A percentile compares a stretch with the other conserved stretches of the same genome.
phyloP scores from a whole-genome alignment of 148 eudicot genomes.

The Silene uniflora region DNA sequence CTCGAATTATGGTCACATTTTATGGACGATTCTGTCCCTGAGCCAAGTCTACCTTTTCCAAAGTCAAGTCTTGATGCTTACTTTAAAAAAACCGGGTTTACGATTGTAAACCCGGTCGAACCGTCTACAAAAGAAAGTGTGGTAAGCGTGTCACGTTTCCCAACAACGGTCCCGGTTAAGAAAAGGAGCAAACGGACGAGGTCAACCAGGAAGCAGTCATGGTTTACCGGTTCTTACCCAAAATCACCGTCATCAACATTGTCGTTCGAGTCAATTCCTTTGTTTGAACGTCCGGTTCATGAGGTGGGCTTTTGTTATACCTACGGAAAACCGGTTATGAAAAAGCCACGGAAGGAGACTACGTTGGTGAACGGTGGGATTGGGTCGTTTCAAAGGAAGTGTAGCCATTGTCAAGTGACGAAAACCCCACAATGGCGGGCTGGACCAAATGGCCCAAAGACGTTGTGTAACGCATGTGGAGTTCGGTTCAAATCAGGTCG shows the following conservation, averaged over 20 bases:
- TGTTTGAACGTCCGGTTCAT: conserved; percentile 24
- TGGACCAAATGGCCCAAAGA: conserved; percentile 80
- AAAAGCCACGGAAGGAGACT: conserved; percentile 47
- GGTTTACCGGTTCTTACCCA: conserved; percentile 34
- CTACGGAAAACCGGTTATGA: conserved; percentile 36
- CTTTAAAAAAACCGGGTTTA: conserved; percentile 29
- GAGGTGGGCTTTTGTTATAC: conserved; percentile 11
- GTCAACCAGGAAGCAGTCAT: conserved; percentile 24
- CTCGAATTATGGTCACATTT: conserved; percentile 84
- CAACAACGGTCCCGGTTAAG: conserved; percentile 48
- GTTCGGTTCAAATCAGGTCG: conserved; percentile 86
- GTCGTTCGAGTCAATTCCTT: conserved; percentile 27
- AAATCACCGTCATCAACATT: conserved; percentile 41
- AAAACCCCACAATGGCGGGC: conserved; percentile 94
- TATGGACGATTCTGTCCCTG: conserved; percentile 81
- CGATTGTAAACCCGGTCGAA: conserved; percentile 29
- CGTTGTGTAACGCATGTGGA: conserved; percentile 87
- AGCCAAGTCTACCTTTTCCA: conserved; percentile 37
- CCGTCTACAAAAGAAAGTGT: conserved; percentile 28
- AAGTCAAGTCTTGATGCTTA: conserved; percentile 35
- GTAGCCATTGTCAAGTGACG: conserved; percentile 67
- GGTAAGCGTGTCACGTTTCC: conserved; percentile 29
- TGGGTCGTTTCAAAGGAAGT: conserved; percentile 44
- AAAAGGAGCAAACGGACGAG: conserved; percentile 59
- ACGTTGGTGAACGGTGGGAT: conserved; percentile 4